Base-by-base conservation (phyloP, 2,329 filamentous ascomycete species). In the Aspergillus fijiensis region DNA sequence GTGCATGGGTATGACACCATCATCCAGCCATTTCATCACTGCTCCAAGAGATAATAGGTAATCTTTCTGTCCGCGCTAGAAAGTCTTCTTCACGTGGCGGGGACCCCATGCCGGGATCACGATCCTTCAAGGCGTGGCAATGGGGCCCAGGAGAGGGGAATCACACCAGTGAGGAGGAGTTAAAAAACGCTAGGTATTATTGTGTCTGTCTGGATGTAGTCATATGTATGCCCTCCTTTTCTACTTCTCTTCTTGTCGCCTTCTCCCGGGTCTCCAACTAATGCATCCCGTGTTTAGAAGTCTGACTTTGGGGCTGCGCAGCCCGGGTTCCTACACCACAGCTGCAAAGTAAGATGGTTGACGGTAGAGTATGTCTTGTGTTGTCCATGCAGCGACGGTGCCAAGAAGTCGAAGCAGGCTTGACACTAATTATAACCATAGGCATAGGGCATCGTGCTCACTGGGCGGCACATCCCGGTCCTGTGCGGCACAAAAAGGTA, bases 71-170 rank as follows among this genome's bases (percentile, higher is more conserved):
- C 16, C 16, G 39, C 39, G 16, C 39, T 45, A 45, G 39, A 45
- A 19, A 45, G 39, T 45, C 39, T 45, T n/a, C 56, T 52, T 55
- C 51, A 59, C 57, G 57, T 55, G 57, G 51, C 21, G 31, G 51
- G 31, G n/a, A 31, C 31, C 29, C 31, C 45, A 55, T 50, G 45
- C 51, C 29, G 19, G 57, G 51, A 35, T 58, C 10, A 16, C 11
- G 21, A 58, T 58, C 57, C 51, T 47, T 54, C 57, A 29, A 48
- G 11, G 45, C 27, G 45, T 31, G 29, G 25, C 31, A 45, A 35
- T 42, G 57, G 50, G 51, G 31, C 57, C 14, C 3, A n/a, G 50
- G 42, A 19, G 19, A 48, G 29, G 19, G 35, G 39, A 16, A 49
- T 48, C 27, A 35, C 10, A 33, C 55, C n/a, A 51, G 25, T 47